Conservation (phyloP, 352 stramenopile genomes). For the Phytophthora tubulina region DNA sequence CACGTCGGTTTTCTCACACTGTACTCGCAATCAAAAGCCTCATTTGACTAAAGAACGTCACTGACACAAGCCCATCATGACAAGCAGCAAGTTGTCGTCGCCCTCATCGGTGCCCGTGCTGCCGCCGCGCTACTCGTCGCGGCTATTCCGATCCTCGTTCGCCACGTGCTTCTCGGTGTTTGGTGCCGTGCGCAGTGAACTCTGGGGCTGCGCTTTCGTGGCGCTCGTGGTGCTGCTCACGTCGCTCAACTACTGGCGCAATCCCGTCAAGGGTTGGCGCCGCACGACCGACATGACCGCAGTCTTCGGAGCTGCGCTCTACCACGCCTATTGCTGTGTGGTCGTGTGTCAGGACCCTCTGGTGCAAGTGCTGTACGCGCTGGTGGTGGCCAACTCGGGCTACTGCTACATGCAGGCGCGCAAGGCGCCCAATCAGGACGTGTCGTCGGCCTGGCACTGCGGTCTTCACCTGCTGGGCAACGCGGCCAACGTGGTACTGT, state of each 20-base stretch:
- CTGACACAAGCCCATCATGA: conserved; percentile 5
- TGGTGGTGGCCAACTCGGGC: conserved; percentile 72
- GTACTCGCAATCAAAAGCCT: conserved; percentile 16
- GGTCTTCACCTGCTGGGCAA: conserved; percentile 83
- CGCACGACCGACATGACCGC: conserved; percentile 75
- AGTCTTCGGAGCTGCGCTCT: conserved; percentile 62
- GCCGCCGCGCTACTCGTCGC: conserved; percentile 69
- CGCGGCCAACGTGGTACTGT: conserved; percentile 80
- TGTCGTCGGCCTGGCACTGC: conserved; percentile 84
- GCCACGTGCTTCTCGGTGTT: conserved; percentile 72
- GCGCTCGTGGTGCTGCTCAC: conserved; percentile 80
- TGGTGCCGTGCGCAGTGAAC: conserved; percentile 55
- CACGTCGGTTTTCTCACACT: conserved; percentile 26
- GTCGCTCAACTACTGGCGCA: conserved; percentile 89
- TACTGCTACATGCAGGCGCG: conserved; percentile 82
- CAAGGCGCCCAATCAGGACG: conserved; percentile 64
- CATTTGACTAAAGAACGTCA: conserved; percentile 30
- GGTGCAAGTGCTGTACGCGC: conserved; percentile 69
- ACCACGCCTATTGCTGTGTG: conserved; percentile 79
- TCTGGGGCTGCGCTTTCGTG: conserved; percentile 72
- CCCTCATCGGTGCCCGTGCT: conserved; percentile 53
- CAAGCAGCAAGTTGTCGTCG: neutral
- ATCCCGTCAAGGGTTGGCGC: conserved; percentile 79
- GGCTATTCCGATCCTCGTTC: conserved; percentile 82
- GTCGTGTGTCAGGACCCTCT: conserved; percentile 57